phyloP scores from a whole-genome alignment of 2,329 filamentous ascomycete genomes.

The Fusarium coffeatum region DNA sequence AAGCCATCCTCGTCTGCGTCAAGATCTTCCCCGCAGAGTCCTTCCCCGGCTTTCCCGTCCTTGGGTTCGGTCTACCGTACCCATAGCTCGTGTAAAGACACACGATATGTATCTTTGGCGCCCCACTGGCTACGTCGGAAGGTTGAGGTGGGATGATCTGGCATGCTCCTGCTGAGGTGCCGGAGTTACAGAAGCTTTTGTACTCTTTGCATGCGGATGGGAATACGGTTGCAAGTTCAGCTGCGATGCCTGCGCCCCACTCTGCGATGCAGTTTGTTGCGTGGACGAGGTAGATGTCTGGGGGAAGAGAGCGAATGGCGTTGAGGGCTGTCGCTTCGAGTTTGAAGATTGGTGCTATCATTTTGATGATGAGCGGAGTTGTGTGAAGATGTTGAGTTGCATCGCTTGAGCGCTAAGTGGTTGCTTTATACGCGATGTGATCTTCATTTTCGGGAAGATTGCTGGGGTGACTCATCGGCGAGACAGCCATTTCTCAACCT shows the following conservation, averaged over 20 bases:
- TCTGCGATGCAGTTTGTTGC: slow-evolving; percentile 49
- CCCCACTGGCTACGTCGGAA: slow-evolving; percentile 35
- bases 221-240: slow-evolving; percentile 44
- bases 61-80: slow-evolving; percentile 24
- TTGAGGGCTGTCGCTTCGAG: slow-evolving; percentile 31
- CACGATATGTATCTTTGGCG: slow-evolving; percentile 35
- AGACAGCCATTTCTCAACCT: not conserved
- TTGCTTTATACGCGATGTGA: not conserved
- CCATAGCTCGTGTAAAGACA: slow-evolving; percentile 40
- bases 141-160: slow-evolving; percentile 47
- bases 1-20: slow-evolving; percentile 26
- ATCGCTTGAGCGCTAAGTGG: no score
- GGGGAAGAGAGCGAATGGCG: slow-evolving; percentile 21
- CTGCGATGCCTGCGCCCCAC: slow-evolving; percentile 49
- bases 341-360: slow-evolving; percentile 17
- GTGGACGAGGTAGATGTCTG: slow-evolving; percentile 45
- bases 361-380: not conserved
- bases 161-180: slow-evolving; percentile 38
- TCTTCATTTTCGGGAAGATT: not conserved
- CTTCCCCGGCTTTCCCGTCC: slow-evolving; percentile 30
- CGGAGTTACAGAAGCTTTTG: slow-evolving; percentile 39
- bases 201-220: slow-evolving; percentile 44
- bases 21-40: slow-evolving; percentile 26
- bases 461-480: slow-evolving; percentile 7
- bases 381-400: not conserved